Evolutionary conservation across 192 early-diverging fungal genomes (phyloP), one percentile per base, ranked within the genome.

Genomic region (Umbelopsis sp.): DNA sequence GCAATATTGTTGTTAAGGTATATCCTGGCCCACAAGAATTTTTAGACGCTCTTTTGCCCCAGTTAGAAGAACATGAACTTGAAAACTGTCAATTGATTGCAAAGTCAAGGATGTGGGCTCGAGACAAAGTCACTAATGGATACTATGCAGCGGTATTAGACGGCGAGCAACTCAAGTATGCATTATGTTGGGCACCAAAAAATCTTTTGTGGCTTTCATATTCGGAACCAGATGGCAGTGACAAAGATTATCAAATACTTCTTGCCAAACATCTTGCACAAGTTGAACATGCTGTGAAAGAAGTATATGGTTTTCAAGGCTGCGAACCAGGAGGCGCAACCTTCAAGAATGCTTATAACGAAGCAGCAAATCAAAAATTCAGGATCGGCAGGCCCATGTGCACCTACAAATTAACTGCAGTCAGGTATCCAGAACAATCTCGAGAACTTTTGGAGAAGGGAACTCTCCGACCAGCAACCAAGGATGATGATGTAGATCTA

Each of bases 31-130:
- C 55, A 1, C 55, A 61, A 16, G 27, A 61, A 3, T 61, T 61
- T 37, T 18, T 61, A n/a, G 55, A 61, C 15, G 55, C 27, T 7
- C 55, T 61, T 16, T 4, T 16, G 18, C 5, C 25, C 4, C 55
- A 61, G 30, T 30, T 61, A 18, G 55, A 61, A 8, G 55, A 61
- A 35, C 30, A 61, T 30, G 55, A 61, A 25, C 55, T 61, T 11
- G 55, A 61, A 61, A 61, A 61, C 33, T 33, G 30, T 16, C 55
- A 61, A 18, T 5, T 61, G 12, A 61, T 61, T 27, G 27, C 33
- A 25, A 61, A 61, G 33, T 30, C 55, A 33, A 61, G 12, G 33
- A 33, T 61, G 33, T 61, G 55, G 55, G 55, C 55, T 27, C 55
- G 55, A 1, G 55, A 61, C 18, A n/a, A n/a, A 5, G 55, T 61